Evolutionary conservation across 129 eudicot genomes (phyloP), one percentile per base, ranked within the genome.

Genomic region (Oenanthe sinensis): DNA sequence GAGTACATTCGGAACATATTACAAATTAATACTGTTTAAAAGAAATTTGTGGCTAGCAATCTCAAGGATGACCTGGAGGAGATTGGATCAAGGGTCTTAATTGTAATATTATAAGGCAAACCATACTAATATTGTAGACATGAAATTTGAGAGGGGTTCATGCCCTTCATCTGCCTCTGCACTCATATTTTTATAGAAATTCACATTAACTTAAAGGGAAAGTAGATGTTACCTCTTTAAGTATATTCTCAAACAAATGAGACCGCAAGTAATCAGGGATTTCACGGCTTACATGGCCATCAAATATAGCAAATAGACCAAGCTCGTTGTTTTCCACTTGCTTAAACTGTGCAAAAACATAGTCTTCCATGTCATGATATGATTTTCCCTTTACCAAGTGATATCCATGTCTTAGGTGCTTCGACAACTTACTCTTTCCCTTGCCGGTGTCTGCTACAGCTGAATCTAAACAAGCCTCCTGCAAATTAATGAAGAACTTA

Each of bases 251-350:
- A 70, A 94, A 94, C 73, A 94, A 80, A 88, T 94, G 87, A 58
- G 93, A 83, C 0, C 86, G 83, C 47, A 94, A 75, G 71, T 91
- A 91, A 33, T 94, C 87, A 6, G 98, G 98, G 80, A 91, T 79
- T 13, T 89, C 92, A 17, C 78, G 91, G 83, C 98, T 90, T 15
- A 88, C 77, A 86, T 94, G 97, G 6, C 98, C 98, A 45, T 91
- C 97, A 63, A 91, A 91, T 69, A 94, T 88, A 1, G 97, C 96
- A 76, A 91, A 94, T 8, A 91, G 82, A 55, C 98, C 93, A 46
- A 91, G 93, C 86, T 94, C 97, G n/a, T 94, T 89, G 78, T 85
- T 90, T 4, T 72, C 93, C n/a, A 94, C 92, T 82, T 89, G 85
- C 80, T 85, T 93, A 74, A 91, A 91, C 54, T 93, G 88, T 16